Percentiles rank a stretch among this genome's conserved stretches.
These are phyloP conservation scores for Iris pallida DNA, from an alignment of 116 monocot genomes.

Conservation along the genomic window DNA sequence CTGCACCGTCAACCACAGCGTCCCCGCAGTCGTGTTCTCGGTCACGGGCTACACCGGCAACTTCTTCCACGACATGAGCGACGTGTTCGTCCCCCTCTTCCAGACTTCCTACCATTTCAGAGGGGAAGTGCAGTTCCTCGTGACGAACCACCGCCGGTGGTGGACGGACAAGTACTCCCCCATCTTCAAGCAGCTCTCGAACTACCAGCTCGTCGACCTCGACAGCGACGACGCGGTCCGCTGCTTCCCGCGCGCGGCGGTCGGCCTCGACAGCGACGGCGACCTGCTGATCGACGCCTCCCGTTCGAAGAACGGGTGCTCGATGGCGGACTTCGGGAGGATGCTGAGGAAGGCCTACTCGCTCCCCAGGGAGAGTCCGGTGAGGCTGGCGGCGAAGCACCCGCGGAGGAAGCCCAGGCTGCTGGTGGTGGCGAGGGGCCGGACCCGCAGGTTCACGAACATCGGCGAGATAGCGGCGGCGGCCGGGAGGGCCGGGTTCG, in stretches of 20 bases:
- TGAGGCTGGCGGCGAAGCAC: background rate
- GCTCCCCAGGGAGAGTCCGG: constrained; percentile 7
- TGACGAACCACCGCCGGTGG: constrained; percentile 20
- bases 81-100: constrained; percentile 43
- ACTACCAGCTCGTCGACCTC: constrained; percentile 32
- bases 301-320: constrained; percentile 11
- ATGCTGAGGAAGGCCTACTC: constrained; percentile 27
- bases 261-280: constrained; percentile 28
- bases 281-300: constrained; percentile 27
- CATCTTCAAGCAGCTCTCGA: constrained; percentile 30
- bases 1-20: constrained; percentile 31
- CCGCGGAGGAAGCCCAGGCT: constrained; percentile 20
- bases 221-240: constrained; percentile 24
- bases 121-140: constrained; percentile 46
- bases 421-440: constrained; percentile 21
- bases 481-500: constrained; percentile 24
- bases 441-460: constrained; percentile 25
- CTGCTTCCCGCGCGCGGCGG: constrained; percentile 28
- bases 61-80: constrained; percentile 56
- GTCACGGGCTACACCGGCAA: constrained; percentile 48
- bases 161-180: constrained; percentile 35
- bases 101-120: constrained; percentile 28
- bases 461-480: constrained; percentile 9
- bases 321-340: constrained; percentile 28
- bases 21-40: constrained; percentile 45